phyloP scores from a whole-genome alignment of 176 grass and related monocot species.

The Alloteropsis semialata region DNA sequence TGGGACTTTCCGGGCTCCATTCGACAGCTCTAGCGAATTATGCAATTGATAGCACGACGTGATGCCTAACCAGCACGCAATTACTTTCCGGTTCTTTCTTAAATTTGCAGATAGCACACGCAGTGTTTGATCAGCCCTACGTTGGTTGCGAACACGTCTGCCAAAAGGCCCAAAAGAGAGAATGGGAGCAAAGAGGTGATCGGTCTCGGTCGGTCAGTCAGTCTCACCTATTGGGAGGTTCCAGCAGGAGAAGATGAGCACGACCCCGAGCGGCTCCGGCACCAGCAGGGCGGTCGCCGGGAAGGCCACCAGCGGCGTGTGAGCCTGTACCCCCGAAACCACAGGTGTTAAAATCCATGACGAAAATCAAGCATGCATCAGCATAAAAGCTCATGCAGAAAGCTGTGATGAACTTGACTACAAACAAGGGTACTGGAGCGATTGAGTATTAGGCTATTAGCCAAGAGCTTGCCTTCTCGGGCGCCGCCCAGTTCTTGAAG shows the following conservation, averaged over 20 bases:
- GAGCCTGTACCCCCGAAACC: constrained; percentile 29
- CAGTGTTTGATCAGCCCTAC: too few species aligned
- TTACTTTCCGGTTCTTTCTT: background rate
- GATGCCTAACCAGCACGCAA: background rate
- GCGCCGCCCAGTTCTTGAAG: constrained; percentile 63
- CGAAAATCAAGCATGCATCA: background rate
- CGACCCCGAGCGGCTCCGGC: constrained; percentile 73
- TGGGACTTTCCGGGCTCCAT: background rate
- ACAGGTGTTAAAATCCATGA: background rate
- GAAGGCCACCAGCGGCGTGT: constrained; percentile 54
- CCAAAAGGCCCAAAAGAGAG: too few species aligned
- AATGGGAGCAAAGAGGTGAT: background rate
- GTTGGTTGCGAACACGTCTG: background rate
- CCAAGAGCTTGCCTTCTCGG: constrained; percentile 49
- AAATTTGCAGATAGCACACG: too few species aligned
- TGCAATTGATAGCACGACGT: background rate
- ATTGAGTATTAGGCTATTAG: background rate
- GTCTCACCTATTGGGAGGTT: constrained; percentile 72
- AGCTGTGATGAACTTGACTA: too few species aligned
- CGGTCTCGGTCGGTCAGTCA: constrained; percentile 8
- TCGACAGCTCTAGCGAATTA: background rate
- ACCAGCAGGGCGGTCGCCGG: constrained; percentile 53
- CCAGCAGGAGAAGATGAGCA: constrained; percentile 84
- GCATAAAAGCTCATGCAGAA: background rate
- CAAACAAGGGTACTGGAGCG: too few species aligned